Evolutionary conservation across 176 grass and related monocot genomes (phyloP).

Genomic region (Oryza officinalis): DNA sequence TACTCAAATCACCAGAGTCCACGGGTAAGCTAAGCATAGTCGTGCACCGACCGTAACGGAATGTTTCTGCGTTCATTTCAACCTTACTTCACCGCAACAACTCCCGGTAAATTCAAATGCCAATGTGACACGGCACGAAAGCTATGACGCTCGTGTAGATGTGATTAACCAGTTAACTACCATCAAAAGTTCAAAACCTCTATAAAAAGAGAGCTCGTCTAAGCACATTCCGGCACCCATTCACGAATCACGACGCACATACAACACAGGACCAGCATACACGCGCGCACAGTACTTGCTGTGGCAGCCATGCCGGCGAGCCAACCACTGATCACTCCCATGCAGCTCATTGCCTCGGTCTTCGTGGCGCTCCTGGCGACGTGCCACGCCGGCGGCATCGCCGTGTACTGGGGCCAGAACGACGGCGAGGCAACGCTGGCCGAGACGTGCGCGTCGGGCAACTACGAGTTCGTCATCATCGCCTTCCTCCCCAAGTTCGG

Average conservation of each 20-base stretch:
- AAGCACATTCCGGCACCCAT: not conserved
- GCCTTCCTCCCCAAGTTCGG: slow-evolving; percentile 71
- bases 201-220: slow-evolving; percentile 14
- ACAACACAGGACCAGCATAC: not conserved
- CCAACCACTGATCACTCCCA: not conserved
- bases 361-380: slow-evolving; percentile 20
- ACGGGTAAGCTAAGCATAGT: not conserved
- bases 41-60: not conserved
- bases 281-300: not conserved
- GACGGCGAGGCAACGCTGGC: slow-evolving; percentile 50
- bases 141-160: not conserved
- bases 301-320: slow-evolving; percentile 32
- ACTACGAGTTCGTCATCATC: slow-evolving; percentile 62
- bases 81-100: not conserved
- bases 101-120: slow-evolving; percentile 26
- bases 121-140: slow-evolving; percentile 31
- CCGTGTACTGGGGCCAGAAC: slow-evolving; percentile 73
- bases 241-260: not conserved
- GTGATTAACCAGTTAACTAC: not conserved
- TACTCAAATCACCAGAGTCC: not conserved
- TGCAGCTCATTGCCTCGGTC: slow-evolving; percentile 12
- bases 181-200: not conserved
- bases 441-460: slow-evolving; percentile 44
- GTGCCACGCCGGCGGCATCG: slow-evolving; percentile 54
- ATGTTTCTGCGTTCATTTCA: not conserved